Percentiles rank a stretch among this genome's conserved stretches.
These are phyloP conservation scores for Baudoinia panamericana DNA, from an alignment of 495 filamentous ascomycete genomes.

Conservation along the genomic window DNA sequence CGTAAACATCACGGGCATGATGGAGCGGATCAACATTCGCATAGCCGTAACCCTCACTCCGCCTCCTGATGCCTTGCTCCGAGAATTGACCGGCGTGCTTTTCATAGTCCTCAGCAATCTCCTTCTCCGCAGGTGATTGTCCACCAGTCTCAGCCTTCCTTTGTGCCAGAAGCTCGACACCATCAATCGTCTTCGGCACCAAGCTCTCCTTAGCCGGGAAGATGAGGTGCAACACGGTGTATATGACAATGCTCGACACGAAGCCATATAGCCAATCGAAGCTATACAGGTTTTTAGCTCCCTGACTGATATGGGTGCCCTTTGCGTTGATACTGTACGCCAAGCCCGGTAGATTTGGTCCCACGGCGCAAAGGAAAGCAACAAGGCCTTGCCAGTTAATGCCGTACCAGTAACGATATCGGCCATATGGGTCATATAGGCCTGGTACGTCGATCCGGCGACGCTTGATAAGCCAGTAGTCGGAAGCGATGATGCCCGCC, in stretches of 20 bases:
- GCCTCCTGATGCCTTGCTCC: not conserved
- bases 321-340: conserved; percentile 39
- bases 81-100: not conserved
- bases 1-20: conserved; percentile 4
- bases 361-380: conserved; percentile 49
- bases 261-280: conserved; percentile 48
- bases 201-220: conserved; percentile 32
- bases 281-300: conserved; percentile 7
- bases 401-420: conserved; percentile 42
- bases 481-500: conserved; percentile 50
- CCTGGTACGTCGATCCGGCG: conserved; percentile 46
- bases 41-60: conserved; percentile 1
- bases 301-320: conserved; percentile 34
- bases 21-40: conserved; percentile 8
- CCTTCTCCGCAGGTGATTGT: not conserved
- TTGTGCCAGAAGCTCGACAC: not conserved
- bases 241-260: conserved; percentile 34
- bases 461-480: conserved; percentile 56
- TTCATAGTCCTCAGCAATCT: not conserved
- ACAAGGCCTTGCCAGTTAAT: conserved; percentile 54
- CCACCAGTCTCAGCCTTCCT: conserved; percentile 2
- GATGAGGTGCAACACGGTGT: conserved; percentile 30
- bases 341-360: conserved; percentile 47
- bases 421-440: conserved; percentile 41
- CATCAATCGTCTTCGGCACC: conserved; percentile 23